These are phyloP conservation scores for Amniculicola lignicola DNA, from an alignment of 495 filamentous ascomycete species.

Conservation along the genomic window DNA sequence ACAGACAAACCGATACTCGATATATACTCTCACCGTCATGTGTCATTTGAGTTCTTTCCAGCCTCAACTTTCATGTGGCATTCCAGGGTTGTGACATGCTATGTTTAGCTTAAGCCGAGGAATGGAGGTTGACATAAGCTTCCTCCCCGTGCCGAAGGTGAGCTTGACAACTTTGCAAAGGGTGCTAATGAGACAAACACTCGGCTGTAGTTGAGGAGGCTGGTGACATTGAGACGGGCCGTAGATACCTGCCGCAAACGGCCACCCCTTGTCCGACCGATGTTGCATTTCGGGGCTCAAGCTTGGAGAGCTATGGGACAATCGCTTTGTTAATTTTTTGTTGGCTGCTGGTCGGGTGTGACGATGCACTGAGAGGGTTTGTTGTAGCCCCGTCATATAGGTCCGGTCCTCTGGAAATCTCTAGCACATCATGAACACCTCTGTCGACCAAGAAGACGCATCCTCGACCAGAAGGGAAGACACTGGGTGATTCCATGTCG, in stretches of 20 bases:
- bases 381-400: too few relatives aligned
- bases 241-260: constrained; percentile 25
- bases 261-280: constrained; percentile 6
- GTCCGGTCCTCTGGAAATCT: too few relatives aligned
- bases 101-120: constrained; percentile 24
- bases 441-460: too few relatives aligned
- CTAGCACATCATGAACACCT: too few relatives aligned
- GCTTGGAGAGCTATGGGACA: too few relatives aligned
- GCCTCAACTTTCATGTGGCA: constrained; percentile 21
- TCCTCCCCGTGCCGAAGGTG: constrained; percentile 15
- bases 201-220: neutral
- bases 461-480: too few relatives aligned
- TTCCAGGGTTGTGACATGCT: constrained; percentile 17
- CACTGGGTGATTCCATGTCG: neutral
- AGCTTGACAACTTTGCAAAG: constrained; percentile 24
- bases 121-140: constrained; percentile 27
- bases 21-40: constrained; percentile 26
- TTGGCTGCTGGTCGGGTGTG: too few relatives aligned
- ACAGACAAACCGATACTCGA: constrained; percentile 31
- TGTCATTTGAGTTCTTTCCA: constrained; percentile 25
- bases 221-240: constrained; percentile 6
- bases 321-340: too few relatives aligned
- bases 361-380: too few relatives aligned
- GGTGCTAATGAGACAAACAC: constrained; percentile 24
- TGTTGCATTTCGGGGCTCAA: constrained; percentile 14